phyloP scores from a whole-genome alignment of 2,329 filamentous ascomycete species.

The Alternaria infectoria region DNA sequence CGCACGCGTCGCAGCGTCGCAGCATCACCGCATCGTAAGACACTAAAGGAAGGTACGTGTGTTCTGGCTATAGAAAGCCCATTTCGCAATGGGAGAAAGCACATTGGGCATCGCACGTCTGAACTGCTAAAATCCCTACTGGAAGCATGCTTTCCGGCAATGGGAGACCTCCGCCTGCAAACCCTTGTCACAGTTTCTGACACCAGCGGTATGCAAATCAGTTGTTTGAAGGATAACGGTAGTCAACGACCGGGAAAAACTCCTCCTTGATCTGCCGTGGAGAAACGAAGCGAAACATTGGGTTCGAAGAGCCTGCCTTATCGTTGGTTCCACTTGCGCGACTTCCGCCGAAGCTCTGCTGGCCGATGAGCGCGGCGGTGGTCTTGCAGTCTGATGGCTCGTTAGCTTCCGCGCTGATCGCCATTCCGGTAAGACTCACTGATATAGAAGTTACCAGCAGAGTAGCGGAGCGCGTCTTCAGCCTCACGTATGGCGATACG shows the following conservation, averaged over 20 bases:
- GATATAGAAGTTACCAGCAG: conserved; percentile 82
- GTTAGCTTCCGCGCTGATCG: not conserved
- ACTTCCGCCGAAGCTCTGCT: conserved; percentile 59
- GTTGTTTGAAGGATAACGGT: conserved; percentile 59
- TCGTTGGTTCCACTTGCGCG: conserved; percentile 62
- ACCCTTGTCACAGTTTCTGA: not conserved
- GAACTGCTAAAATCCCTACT: not conserved
- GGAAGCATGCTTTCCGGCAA: not conserved
- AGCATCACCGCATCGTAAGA: not conserved
- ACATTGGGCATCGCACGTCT: not conserved
- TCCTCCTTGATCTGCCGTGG: conserved; percentile 62
- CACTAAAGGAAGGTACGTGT: not conserved
- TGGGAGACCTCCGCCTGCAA: not conserved
- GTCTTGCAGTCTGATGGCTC: conserved; percentile 31
- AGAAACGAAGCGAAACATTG: conserved; percentile 60
- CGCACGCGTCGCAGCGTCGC: not conserved
- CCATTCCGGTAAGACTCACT: conserved; percentile 48
- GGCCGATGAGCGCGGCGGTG: conserved; percentile 51
- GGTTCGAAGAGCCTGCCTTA: conserved; percentile 59
- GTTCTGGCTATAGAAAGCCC: not conserved
- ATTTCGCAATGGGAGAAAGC: not conserved
- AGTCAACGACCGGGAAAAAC: conserved; percentile 53
- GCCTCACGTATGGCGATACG: conserved; percentile 68
- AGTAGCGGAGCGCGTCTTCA: conserved; percentile 72
- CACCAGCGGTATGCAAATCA: not conserved